Evolutionary conservation across 441 rosid species (phyloP).

Genomic region (Mallotus japonicus): DNA sequence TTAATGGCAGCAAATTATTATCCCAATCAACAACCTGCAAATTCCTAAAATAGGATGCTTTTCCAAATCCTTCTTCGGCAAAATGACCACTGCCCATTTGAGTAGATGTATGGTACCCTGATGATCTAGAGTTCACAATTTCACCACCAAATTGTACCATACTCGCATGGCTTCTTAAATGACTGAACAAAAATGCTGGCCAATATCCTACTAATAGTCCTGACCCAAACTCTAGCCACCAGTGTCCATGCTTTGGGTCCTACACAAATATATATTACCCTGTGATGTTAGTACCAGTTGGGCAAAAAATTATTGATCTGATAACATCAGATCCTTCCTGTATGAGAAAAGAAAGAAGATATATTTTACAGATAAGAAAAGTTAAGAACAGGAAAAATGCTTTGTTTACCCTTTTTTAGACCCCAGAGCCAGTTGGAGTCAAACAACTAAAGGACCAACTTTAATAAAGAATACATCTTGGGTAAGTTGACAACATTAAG

Average conservation of each 20-base stretch:
- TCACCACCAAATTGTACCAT: slow-evolving; percentile 98
- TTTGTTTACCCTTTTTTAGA: slow-evolving; percentile 4
- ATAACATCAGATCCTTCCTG: not conserved
- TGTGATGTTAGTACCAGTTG: not conserved
- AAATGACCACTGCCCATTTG: slow-evolving; percentile 99
- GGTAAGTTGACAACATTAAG: slow-evolving; percentile 21
- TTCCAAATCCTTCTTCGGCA: slow-evolving; percentile 68
- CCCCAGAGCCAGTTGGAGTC: slow-evolving; percentile 22
- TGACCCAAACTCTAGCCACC: slow-evolving; percentile 98
- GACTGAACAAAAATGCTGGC: slow-evolving; percentile 82
- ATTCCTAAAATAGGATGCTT: slow-evolving; percentile 86
- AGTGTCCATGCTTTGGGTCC: slow-evolving; percentile 99
- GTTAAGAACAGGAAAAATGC: not conserved
- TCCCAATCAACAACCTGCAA: slow-evolving; percentile 94
- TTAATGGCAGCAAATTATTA: slow-evolving; percentile 63
- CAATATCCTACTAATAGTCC: slow-evolving; percentile 93
- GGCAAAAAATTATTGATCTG: slow-evolving; percentile 3
- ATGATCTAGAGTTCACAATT: slow-evolving; percentile 63
- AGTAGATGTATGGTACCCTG: slow-evolving; percentile 76
- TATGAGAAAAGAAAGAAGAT: not conserved
- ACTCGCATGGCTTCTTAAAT: slow-evolving; percentile 77
- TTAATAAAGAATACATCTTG: slow-evolving; percentile 12
- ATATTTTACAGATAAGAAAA: not conserved
- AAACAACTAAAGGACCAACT: slow-evolving; percentile 6
- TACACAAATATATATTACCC: slow-evolving; percentile 21